Percentiles rank a stretch among this genome's conserved stretches.
These are phyloP conservation scores for Leccinum proximum DNA, from an alignment of 1,284 basidiomycete genomes.

Conservation along the genomic window DNA sequence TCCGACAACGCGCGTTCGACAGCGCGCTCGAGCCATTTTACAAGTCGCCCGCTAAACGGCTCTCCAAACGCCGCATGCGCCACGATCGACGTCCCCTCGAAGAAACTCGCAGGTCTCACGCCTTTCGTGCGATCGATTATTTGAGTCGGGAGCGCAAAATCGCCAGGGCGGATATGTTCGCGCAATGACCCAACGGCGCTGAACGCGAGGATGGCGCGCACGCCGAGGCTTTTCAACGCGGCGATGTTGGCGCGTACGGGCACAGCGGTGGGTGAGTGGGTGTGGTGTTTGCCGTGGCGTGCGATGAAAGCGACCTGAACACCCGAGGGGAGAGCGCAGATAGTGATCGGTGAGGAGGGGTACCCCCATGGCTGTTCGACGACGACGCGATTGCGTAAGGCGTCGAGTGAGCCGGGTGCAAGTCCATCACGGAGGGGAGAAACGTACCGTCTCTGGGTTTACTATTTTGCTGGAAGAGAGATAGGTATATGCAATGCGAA, in stretches of 20 bases:
- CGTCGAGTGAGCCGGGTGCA: conserved; percentile 1
- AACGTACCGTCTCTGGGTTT: conserved; percentile 66
- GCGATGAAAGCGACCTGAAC: conserved; percentile 88
- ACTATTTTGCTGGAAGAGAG: conserved; percentile 53
- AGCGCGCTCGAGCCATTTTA: conserved; percentile 65
- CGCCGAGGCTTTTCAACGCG: conserved; percentile 91
- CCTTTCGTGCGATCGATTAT: conserved; percentile 98
- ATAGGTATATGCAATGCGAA: no score
- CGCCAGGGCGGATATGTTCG: conserved; percentile 91
- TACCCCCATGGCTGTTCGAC: conserved; percentile 86
- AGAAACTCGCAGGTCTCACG: conserved; percentile 77
- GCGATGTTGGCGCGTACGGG: conserved; percentile 93
- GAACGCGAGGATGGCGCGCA: conserved; percentile 90
- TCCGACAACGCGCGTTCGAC: conserved; percentile 38
- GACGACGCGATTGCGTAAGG: background rate
- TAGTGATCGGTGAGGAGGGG: conserved; percentile 90
- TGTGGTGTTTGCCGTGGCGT: conserved; percentile 84
- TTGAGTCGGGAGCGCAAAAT: conserved; percentile 89
- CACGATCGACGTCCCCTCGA: conserved; percentile 76
- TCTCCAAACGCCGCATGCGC: conserved; percentile 96
- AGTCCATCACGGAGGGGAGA: background rate
- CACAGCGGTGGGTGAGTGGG: conserved; percentile 71
- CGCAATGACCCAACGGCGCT: conserved; percentile 95
- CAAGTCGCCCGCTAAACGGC: conserved; percentile 72
- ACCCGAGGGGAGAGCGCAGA: conserved; percentile 79